Base-by-base conservation (phyloP, 345 rosid genomes). In the Hirschfeldia incana region DNA sequence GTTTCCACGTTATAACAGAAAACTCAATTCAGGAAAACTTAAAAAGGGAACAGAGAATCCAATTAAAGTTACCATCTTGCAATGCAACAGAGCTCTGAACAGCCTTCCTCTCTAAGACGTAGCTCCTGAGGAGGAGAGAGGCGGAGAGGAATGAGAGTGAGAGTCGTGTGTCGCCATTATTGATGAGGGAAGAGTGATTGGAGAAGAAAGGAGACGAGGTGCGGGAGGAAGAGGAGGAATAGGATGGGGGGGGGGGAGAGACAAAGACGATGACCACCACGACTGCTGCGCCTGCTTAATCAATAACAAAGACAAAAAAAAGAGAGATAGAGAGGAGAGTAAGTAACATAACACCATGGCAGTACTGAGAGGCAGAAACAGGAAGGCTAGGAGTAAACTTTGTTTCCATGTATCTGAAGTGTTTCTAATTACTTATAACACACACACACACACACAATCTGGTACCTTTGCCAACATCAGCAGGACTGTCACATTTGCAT, bases 381-480 rank as follows among this genome's bases (percentile, higher is more conserved):
- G 16, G 3, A 42, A 46, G 55, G 16, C 15, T 46, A 46, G 16
- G 5, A 5, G 8, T 49, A 49, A 73, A 44, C 39, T 42, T 28
- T n/a, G 15, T 16, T 21, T 39, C 76, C 32, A 79, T 59, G 49
- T 73, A 42, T 28, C 7, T 0, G 30, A 27, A 60, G 28, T 55
- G 32, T 65, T 65, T 34, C 32, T 33, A 71, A 29, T 30, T 34
- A 13, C 30, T 30, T 53, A 16, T 12, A 59, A 1, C 21, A 66
- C 63, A 53, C 39, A 62, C 8, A 4, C 5, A 33, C 36, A 33
- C n/a, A 2, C 3, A 2, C 8, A 68, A 53, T 30, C 8, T 33
- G 55, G 5, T 79, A 90, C 97, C 97, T 87, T 87, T 85, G 61
- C 86, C 91, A 51, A 83, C 87, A 76, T 89, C 89, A 68, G 65